phyloP scores from a whole-genome alignment of 2,329 filamentous ascomycete genomes.

The Diaporthe citriasiana region DNA sequence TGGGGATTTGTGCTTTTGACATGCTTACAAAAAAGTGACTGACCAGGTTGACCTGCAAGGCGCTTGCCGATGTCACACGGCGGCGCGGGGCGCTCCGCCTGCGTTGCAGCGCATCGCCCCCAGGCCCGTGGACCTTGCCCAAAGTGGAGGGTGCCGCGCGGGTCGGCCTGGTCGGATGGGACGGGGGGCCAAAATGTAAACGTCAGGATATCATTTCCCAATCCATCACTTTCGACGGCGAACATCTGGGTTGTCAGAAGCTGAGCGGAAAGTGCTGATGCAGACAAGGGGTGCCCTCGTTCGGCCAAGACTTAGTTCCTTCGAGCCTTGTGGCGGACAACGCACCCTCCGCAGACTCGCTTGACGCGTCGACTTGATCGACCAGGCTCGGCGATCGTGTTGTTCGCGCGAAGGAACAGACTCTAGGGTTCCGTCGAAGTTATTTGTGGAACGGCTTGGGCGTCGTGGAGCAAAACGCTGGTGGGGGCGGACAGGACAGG shows the following conservation, averaged over 20 bases:
- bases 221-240: not conserved
- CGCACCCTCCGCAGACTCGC: not conserved
- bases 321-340: not conserved
- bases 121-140: not conserved
- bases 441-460: not conserved
- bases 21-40: constrained; percentile 1
- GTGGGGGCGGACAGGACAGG: not conserved
- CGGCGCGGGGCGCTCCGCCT: not conserved
- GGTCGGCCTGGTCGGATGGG: constrained; percentile 7
- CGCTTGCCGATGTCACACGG: not conserved
- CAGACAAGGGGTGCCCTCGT: not conserved
- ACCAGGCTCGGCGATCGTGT: not conserved
- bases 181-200: not conserved
- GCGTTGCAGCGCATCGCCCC: not conserved
- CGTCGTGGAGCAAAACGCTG: not conserved
- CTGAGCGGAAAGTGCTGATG: constrained; percentile 17
- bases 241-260: not conserved
- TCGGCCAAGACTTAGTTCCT: not conserved
- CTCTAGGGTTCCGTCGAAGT: not conserved
- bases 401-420: not conserved
- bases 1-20: not conserved
- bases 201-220: not conserved
- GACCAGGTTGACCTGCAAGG: not conserved
- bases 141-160: constrained; percentile 20
- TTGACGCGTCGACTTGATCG: not conserved